Evolutionary conservation across 2,329 filamentous ascomycete genomes (phyloP), one percentile per base, ranked within the genome.

Genomic region (Ceratocystis alfenasii): DNA sequence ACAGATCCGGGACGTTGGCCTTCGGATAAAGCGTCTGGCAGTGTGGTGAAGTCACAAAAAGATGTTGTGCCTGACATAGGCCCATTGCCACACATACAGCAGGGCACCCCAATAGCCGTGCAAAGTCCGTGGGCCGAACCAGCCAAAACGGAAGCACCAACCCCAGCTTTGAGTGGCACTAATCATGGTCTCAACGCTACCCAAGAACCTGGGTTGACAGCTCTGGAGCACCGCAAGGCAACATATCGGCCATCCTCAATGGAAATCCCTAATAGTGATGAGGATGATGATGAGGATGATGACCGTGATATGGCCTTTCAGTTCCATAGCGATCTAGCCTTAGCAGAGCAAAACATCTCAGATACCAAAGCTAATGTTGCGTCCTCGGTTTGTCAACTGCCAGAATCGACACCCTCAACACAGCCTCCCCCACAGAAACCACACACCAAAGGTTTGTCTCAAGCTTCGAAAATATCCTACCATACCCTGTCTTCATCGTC

Each of bases 241-340:
- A 48, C 50, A 59, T 15, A 61, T 57, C 30, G 63, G 55, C 30
- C 55, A 3, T 28, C 53, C 10, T 60, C 62, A 20, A 66, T 67
- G 28, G 67, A 67, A 45, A 68, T 68, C 46, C 66, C 66, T 4
- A 62, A 57, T 45, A 66, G 25, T 55, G 59, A 68, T 41, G 46
- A 68, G 15, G 33, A 68, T 22, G 57, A 66, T n/a, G 25, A 67
- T 45, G 45, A 41, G 10, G 17, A 28, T 17, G 63, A 57, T 46
- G 61, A 20, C 28, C 17, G 15, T 4, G 20, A 46, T 63, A 46
- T 46, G 7, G 12, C 22, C 41, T 46, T 63, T 12, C 45, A 50
- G 5, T 48, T 63, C n/a, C 22, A 48, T 28, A 50, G 61, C 46
- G 48, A 30, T n/a, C 12, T 36, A 6, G 61, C 45, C 4, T 12